Conservation (phyloP, 2,329 filamentous ascomycete genomes). For the Pyrenophora seminiperda region DNA sequence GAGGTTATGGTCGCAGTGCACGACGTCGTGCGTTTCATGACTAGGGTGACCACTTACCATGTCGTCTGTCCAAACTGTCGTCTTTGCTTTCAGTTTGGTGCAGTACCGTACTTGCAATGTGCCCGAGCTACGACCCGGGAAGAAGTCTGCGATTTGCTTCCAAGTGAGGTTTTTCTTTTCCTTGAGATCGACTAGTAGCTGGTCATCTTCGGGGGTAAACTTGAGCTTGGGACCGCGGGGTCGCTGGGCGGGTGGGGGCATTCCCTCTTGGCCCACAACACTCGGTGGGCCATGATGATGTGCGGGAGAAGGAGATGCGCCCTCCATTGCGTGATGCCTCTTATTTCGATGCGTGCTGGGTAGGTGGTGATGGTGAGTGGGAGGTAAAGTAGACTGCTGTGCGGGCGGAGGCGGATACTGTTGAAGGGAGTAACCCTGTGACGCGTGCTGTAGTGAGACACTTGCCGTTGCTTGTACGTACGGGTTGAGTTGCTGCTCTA, state of each 20-base stretch:
- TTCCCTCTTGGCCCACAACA: conserved; percentile 83
- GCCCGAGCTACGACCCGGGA: conserved; percentile 85
- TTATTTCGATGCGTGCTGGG: conserved; percentile 72
- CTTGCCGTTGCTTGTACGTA: conserved; percentile 47
- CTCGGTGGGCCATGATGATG: conserved; percentile 70
- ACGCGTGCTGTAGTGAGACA: conserved; percentile 48
- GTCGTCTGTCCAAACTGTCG: conserved; percentile 90
- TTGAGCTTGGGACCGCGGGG: conserved; percentile 90
- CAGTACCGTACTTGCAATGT: conserved; percentile 94
- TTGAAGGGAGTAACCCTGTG: conserved; percentile 45
- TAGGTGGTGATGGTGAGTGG: conserved; percentile 76
- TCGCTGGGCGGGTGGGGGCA: conserved; percentile 80
- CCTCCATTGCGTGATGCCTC: conserved; percentile 62
- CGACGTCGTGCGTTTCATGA: conserved; percentile 46
- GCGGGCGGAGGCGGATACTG: conserved; percentile 41
- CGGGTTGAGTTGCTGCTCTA: conserved; percentile 48
- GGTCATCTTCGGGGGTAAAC: conserved; percentile 91
- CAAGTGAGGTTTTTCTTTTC: conserved; percentile 94
- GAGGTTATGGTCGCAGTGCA: conserved; percentile 36
- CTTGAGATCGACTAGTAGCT: conserved; percentile 84
- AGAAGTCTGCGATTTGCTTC: conserved; percentile 98
- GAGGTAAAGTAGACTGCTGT: conserved; percentile 35
- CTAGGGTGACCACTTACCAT: conserved; percentile 66
- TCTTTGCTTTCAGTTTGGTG: conserved; percentile 92
- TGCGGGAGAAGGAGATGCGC: conserved; percentile 43